phyloP scores from a whole-genome alignment of 768 basidiomycete species.

The Mycena galopus region DNA sequence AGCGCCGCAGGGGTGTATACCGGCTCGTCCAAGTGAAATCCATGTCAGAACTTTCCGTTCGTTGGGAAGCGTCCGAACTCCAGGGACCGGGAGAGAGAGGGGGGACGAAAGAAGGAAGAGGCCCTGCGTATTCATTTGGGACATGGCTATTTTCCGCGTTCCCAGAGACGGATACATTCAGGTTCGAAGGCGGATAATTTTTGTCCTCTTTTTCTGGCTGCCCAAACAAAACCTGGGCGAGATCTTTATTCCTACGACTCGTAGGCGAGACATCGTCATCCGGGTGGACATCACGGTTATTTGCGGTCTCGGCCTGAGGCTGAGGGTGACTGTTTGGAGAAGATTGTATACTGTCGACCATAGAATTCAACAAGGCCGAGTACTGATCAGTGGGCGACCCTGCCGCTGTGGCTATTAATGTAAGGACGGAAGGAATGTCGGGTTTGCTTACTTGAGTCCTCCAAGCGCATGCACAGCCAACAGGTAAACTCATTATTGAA shows the following conservation, averaged over 20 bases:
- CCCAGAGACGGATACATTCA: constrained; percentile 31
- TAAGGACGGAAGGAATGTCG: no score
- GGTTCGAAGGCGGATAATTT: constrained; percentile 37
- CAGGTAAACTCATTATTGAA: not conserved
- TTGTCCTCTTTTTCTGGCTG: constrained; percentile 50
- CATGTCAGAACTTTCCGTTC: no score
- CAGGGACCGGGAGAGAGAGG: no score
- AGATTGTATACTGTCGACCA: constrained; percentile 64
- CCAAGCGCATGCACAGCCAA: not conserved
- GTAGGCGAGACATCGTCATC: constrained; percentile 59
- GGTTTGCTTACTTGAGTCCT: no score
- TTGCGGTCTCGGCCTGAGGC: constrained; percentile 32
- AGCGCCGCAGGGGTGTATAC: no score
- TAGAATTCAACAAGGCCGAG: constrained; percentile 75
- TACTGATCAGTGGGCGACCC: constrained; percentile 60
- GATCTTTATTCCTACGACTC: constrained; percentile 75
- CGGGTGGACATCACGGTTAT: constrained; percentile 40
- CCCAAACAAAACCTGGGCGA: constrained; percentile 85
- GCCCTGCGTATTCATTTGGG: no score
- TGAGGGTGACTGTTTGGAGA: constrained; percentile 37
- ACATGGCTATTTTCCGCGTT: constrained; percentile 7
- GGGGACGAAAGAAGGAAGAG: no score
- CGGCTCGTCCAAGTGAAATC: no score
- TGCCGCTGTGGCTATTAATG: constrained; percentile 44
- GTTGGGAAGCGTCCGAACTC: no score